A percentile compares a stretch with the other conserved stretches of the same genome.
phyloP scores from a whole-genome alignment of 2,329 filamentous ascomycete genomes.

The Simplicillium aogashimaense region DNA sequence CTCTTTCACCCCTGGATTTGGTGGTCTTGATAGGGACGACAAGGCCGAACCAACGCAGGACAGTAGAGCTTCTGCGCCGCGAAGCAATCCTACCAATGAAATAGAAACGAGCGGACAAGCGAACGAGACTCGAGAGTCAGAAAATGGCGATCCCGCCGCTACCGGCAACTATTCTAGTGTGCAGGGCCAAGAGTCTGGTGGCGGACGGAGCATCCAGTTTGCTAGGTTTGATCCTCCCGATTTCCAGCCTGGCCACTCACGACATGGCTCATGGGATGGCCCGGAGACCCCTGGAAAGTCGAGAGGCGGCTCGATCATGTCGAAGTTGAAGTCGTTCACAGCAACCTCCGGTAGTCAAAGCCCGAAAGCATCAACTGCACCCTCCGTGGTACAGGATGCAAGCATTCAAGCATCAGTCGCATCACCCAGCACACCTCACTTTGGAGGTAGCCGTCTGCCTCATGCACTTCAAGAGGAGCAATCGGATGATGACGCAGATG shows the following conservation, averaged over 20 bases:
- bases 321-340: constrained; percentile 67
- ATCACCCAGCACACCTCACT: constrained; percentile 30
- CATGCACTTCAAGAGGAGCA: constrained; percentile 42
- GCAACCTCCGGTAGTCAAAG: constrained; percentile 39
- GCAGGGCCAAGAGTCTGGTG: background rate
- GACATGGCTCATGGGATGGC: constrained; percentile 58
- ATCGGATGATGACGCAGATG: constrained; percentile 51
- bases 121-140: background rate
- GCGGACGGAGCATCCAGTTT: constrained; percentile 63
- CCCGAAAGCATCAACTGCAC: constrained; percentile 20
- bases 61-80: too few species aligned
- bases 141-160: constrained; percentile 16
- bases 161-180: background rate
- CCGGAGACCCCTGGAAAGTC: constrained; percentile 50
- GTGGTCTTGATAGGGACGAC: constrained; percentile 18
- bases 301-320: constrained; percentile 59
- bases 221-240: constrained; percentile 44
- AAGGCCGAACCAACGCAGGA: too few species aligned
- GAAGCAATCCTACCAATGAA: too few species aligned
- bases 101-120: too few species aligned
- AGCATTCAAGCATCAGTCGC: constrained; percentile 21
- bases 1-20: constrained; percentile 22
- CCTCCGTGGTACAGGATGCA: constrained; percentile 18
- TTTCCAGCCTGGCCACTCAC: constrained; percentile 39
- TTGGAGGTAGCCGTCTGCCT: constrained; percentile 37